These are phyloP conservation scores for Afroboletus lepidellus DNA, from an alignment of 1,284 basidiomycete species.

Conservation along the genomic window DNA sequence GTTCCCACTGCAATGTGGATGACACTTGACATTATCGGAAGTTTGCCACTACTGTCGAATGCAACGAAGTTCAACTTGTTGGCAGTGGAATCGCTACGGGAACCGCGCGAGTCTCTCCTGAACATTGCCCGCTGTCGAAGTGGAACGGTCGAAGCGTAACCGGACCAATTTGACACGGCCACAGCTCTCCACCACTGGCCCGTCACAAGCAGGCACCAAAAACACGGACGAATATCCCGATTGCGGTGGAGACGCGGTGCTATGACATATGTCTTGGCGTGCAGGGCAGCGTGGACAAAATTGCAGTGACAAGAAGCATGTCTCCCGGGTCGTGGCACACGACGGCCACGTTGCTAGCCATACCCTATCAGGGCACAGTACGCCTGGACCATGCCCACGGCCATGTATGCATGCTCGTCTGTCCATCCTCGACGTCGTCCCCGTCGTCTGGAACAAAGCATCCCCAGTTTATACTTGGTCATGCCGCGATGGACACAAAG, in stretches of 20 bases:
- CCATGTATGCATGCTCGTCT: not conserved
- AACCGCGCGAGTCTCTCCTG: not conserved
- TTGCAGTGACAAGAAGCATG: slow-evolving; percentile 7
- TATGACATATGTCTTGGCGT: slow-evolving; percentile 18
- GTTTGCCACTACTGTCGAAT: not conserved
- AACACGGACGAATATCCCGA: not conserved
- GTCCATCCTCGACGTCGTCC: not conserved
- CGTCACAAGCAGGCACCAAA: not conserved
- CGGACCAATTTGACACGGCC: not conserved
- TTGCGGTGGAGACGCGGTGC: slow-evolving; percentile 5
- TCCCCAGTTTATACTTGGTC: not conserved
- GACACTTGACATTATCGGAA: not conserved
- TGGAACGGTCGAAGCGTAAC: not conserved
- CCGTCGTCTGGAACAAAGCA: not conserved
- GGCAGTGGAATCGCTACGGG: not conserved
- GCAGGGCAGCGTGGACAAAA: not conserved
- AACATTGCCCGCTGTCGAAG: not conserved
- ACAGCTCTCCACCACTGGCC: not conserved
- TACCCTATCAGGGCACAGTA: slow-evolving; percentile 1
- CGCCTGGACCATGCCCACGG: not conserved
- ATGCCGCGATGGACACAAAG: not conserved
- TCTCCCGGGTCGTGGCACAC: not conserved
- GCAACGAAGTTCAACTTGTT: not conserved
- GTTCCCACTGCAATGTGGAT: not conserved
- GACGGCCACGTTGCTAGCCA: not conserved